These are phyloP conservation scores for Pythium folliculosum DNA, from an alignment of 352 stramenopile species.

Conservation along the genomic window DNA sequence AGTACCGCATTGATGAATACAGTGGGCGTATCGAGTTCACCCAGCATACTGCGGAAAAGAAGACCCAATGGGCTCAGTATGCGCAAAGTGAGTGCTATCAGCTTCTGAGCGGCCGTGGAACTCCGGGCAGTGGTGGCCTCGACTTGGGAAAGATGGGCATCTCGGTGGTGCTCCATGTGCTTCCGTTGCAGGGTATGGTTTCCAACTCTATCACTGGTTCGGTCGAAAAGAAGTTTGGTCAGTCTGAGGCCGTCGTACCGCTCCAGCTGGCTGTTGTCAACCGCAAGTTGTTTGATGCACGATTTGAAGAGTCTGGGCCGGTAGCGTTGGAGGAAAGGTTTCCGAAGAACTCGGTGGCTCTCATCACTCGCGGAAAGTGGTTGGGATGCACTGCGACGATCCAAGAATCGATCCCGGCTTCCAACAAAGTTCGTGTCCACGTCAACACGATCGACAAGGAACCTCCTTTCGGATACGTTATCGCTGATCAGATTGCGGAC, in stretches of 20 bases:
- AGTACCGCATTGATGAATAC: constrained; percentile 50
- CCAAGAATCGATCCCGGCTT: constrained; percentile 44
- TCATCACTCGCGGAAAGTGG: constrained; percentile 91
- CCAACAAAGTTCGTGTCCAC: constrained; percentile 89
- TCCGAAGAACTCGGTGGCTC: constrained; percentile 77
- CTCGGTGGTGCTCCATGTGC: constrained; percentile 71
- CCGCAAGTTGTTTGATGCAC: constrained; percentile 91
- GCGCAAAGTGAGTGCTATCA: constrained; percentile 67
- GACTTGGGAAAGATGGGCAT: constrained; percentile 90
- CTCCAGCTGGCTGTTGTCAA: constrained; percentile 95
- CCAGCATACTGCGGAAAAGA: constrained; percentile 48
- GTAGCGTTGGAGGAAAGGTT: constrained; percentile 91
- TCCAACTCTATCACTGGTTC: constrained; percentile 93
- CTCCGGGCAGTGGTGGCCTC: constrained; percentile 90
- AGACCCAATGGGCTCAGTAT: constrained; percentile 70
- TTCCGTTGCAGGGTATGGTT: constrained; percentile 92
- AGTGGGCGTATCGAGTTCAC: constrained; percentile 39
- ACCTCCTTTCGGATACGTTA: constrained; percentile 96
- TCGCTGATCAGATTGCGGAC: constrained; percentile 92
- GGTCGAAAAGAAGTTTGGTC: constrained; percentile 95
- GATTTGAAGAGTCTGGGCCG: constrained; percentile 90
- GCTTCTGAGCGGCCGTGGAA: constrained; percentile 70
- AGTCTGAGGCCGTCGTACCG: constrained; percentile 94
- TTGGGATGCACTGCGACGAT: constrained; percentile 90
- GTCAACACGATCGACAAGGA: constrained; percentile 92